Conservation (phyloP, 1,284 basidiomycete genomes). For the Fomitiporia mediterranea region DNA sequence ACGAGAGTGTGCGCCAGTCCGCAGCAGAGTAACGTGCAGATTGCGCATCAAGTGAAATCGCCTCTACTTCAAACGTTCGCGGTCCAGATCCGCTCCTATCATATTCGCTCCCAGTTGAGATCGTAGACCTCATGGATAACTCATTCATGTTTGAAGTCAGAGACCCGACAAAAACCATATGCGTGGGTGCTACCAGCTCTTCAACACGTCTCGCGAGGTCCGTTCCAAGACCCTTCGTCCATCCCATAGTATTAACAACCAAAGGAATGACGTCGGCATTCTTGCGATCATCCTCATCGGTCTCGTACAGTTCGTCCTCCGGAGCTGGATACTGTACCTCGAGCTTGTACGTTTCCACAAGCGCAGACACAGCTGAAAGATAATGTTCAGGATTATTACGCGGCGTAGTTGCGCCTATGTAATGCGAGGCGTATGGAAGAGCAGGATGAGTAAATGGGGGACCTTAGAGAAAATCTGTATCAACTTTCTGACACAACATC, state of each 20-base stretch:
- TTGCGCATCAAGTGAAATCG: conserved; percentile 29
- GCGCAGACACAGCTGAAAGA: conserved; percentile 60
- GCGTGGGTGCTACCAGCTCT: conserved; percentile 56
- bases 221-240: conserved; percentile 91
- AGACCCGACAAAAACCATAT: conserved; percentile 54
- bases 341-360: conserved; percentile 68
- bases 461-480: conserved; percentile 41
- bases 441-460: conserved; percentile 82
- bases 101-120: background rate
- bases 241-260: conserved; percentile 95
- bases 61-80: conserved; percentile 22
- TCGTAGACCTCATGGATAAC: background rate
- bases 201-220: conserved; percentile 75
- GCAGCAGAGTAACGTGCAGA: conserved; percentile 57
- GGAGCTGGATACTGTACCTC: conserved; percentile 55
- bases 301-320: conserved; percentile 21
- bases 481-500: no score
- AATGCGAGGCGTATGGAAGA: conserved; percentile 74
- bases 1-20: conserved; percentile 68
- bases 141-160: conserved; percentile 27
- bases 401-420: conserved; percentile 77
- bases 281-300: conserved; percentile 32
- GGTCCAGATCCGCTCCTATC: background rate
- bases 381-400: conserved; percentile 79
- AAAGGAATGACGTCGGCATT: conserved; percentile 68